phyloP scores from a whole-genome alignment of 352 stramenopile species.

The Phytophthora melonis region DNA sequence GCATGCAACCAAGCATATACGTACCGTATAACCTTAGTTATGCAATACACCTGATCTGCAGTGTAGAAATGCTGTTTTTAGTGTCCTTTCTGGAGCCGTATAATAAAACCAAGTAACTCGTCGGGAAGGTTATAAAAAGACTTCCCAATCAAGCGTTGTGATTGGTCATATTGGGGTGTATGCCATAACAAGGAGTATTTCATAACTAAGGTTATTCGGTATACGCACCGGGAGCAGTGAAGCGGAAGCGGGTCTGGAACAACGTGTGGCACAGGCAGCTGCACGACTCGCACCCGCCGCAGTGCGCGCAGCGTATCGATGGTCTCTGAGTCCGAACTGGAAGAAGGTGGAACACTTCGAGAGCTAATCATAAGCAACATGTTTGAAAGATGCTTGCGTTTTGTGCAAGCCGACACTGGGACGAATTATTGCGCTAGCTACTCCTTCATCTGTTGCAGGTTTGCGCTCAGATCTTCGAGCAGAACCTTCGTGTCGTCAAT shows the following conservation, averaged over 20 bases:
- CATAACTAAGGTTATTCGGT: no score
- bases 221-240: conserved; percentile 72
- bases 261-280: conserved; percentile 86
- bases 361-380: background rate
- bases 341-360: background rate
- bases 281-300: conserved; percentile 83
- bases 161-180: no score
- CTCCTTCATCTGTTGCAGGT: conserved; percentile 53
- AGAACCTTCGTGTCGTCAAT: conserved; percentile 82
- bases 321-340: background rate
- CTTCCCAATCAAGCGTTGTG: no score
- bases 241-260: conserved; percentile 89
- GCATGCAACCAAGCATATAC: background rate
- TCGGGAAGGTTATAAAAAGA: no score
- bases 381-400: background rate
- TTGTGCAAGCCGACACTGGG: background rate
- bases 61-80: no score
- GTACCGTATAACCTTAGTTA: no score
- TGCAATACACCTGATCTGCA: no score
- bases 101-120: no score
- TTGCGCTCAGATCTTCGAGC: conserved; percentile 68
- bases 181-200: no score
- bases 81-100: no score
- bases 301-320: conserved; percentile 62
- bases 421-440: conserved; percentile 21